Conservation (phyloP, 305 asterid species). For the Ilex paraguariensis region DNA sequence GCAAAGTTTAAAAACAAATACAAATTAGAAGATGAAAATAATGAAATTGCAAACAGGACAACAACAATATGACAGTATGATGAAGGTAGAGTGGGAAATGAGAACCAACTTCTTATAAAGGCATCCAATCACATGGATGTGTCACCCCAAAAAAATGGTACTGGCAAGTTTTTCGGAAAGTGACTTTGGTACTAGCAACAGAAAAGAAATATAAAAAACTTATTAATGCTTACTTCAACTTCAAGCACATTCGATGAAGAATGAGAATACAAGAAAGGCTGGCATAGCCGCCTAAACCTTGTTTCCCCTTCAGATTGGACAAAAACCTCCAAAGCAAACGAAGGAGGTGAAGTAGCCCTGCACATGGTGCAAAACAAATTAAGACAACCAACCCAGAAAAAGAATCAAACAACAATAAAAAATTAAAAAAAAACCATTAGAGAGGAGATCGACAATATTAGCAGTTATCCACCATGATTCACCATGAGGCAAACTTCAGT, state of each 20-base stretch:
- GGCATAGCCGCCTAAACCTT: slow-evolving; percentile 87
- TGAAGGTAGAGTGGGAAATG: no score
- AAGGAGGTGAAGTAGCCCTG: slow-evolving; percentile 94
- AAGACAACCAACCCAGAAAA: background rate
- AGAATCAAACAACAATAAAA: background rate
- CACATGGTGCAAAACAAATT: background rate
- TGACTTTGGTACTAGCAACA: no score
- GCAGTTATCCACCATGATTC: no score
- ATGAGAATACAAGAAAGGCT: slow-evolving; percentile 89
- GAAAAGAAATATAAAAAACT: background rate
- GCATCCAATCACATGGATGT: background rate
- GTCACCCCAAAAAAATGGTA: slow-evolving; percentile 1
- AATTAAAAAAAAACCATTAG: slow-evolving; percentile 4
- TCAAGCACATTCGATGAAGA: slow-evolving; percentile 94
- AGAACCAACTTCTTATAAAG: background rate
- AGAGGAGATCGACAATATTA: no score
- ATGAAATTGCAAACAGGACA: background rate
- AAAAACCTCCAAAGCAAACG: slow-evolving; percentile 84
- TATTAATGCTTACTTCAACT: slow-evolving; percentile 62
- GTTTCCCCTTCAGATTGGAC: slow-evolving; percentile 94
- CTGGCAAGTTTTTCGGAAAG: background rate
- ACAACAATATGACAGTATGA: background rate
- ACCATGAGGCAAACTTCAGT: no score
- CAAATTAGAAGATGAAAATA: background rate
- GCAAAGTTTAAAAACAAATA: no score